phyloP scores from a whole-genome alignment of 768 basidiomycete species.

The Russula earlei region DNA sequence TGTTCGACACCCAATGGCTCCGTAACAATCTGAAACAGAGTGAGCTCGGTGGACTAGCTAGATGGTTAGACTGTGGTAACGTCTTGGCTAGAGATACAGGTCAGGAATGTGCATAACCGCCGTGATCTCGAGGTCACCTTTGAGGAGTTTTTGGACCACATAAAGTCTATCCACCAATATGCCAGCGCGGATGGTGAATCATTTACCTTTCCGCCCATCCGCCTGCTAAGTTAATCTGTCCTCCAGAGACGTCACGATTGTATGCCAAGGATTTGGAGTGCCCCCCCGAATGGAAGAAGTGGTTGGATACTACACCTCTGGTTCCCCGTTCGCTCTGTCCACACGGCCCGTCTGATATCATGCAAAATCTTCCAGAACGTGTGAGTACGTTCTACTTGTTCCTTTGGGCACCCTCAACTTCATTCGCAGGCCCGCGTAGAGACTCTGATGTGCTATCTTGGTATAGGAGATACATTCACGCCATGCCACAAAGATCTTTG shows the following conservation, averaged over 20 bases:
- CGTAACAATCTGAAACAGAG: conserved; percentile 24
- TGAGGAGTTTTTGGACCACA: conserved; percentile 38
- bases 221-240: conserved; percentile 2
- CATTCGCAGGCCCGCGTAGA: conserved; percentile 36
- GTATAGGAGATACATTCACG: conserved; percentile 75
- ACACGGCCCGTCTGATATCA: conserved; percentile 45
- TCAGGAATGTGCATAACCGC: conserved; percentile 54
- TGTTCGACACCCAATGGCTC: conserved; percentile 54
- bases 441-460: conserved; percentile 80
- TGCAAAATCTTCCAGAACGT: conserved; percentile 43
- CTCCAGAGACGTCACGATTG: conserved; percentile 45
- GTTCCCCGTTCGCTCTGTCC: conserved; percentile 49
- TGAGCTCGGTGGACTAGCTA: neutral
- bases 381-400: conserved; percentile 30
- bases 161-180: neutral
- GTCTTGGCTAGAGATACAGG: conserved; percentile 39
- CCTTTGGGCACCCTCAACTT: conserved; percentile 2
- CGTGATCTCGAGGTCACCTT: conserved; percentile 44
- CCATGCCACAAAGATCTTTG: conserved; percentile 82
- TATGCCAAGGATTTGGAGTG: conserved; percentile 77
- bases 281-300: conserved; percentile 54
- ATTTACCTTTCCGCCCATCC: neutral
- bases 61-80: neutral
- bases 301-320: conserved; percentile 39
- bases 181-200: conserved; percentile 4